Evolutionary conservation across 108 stramenopile species (phyloP), one percentile per base, ranked within the genome.

Genomic region (Schizochytrium sp.): DNA sequence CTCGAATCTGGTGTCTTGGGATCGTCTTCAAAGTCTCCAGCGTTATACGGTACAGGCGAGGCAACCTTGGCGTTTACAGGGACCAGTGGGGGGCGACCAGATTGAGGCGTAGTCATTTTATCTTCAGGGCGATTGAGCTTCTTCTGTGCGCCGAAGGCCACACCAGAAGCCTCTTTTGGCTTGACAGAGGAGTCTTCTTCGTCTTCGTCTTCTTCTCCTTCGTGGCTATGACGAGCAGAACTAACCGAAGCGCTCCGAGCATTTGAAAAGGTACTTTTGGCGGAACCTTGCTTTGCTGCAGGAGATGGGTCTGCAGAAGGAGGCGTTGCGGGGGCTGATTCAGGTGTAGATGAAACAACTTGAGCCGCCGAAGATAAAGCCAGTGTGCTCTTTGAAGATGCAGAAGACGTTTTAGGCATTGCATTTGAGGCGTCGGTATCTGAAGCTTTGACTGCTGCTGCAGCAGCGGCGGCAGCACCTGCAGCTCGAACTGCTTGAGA

Each of bases 1-100:
- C 19, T 7, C 64, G 64, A 69, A 15, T 69, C 64, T 10, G 64
- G 64, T 7, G 64, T 69, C 28, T 69, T 38, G 42, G 64, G 64
- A 8, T 44, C 64, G 28, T 69, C 28, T 7, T 12, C 64, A 69
- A 38, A 13, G 8, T 3, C 12, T 8, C 0, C 8, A 38, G 15
- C 15, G 19, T 69, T 44, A 44, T 28, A 28, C 28, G 28, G 28
- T 28, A 28, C 28, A 69, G 15, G 64, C 64, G 12, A 2, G 64
- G 40, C 28, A 44, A 38, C 12, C 40, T 38, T 7, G 0, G 10
- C 64, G 64, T 2, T 38, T 38, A 44, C 64, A 38, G 64, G 2
- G 28, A 38, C 17, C 57, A 10, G 10, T 58, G 57, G 13, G 57
- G 57, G 57, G 13, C 57, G 57, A 15, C 57, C 57, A 58, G 13